Evolutionary conservation across 108 stramenopile genomes (phyloP), one percentile per base, ranked within the genome.

Genomic region (Cyclotella choctawhatcheeana): DNA sequence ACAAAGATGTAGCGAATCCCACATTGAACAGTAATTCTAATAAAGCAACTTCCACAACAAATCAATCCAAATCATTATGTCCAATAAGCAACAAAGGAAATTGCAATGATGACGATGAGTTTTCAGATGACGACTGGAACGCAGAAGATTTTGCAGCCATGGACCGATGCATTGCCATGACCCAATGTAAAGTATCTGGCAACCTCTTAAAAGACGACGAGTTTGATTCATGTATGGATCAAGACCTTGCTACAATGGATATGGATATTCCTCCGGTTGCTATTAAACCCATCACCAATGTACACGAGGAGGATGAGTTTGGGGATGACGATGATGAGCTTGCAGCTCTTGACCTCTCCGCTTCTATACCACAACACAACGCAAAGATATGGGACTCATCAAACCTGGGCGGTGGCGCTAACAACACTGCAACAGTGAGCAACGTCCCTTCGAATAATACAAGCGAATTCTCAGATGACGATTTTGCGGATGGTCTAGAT

Each of bases 401-500:
- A 8, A 22, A 40, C 35, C 20, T 35, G 1, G 40, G 26, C 40
- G 20, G 32, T 47, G 44, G 20, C 12, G 44, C 1, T 17, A 64
- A 12, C 10, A 43, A 43, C 52, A 17, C 29, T 37, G 5, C 61
- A 61, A 48, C 52, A 1, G n/a, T 24, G 16, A 34, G 64, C 64
- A 33, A 30, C 40, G 40, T 35, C 14, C 34, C 18, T 2, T 27
- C 35, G 45, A 33, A 8, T 17, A 56, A 44, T 34, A 60, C 45
- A 31, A 40, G 35, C 22, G 60, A 74, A 44, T 53, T 58, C 52
- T 58, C 69, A 0, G 74, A 34, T 51, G 59, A 70, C 52, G 73
- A 76, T 47, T 86, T 86, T 64, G 86, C 84, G 8, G 82, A 79
- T n/a, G n/a, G n/a, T 20, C 22, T 90, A 35, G 89, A 90, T 58